Base-by-base conservation (phyloP, 352 stramenopile genomes). In the Pythium volutum region DNA sequence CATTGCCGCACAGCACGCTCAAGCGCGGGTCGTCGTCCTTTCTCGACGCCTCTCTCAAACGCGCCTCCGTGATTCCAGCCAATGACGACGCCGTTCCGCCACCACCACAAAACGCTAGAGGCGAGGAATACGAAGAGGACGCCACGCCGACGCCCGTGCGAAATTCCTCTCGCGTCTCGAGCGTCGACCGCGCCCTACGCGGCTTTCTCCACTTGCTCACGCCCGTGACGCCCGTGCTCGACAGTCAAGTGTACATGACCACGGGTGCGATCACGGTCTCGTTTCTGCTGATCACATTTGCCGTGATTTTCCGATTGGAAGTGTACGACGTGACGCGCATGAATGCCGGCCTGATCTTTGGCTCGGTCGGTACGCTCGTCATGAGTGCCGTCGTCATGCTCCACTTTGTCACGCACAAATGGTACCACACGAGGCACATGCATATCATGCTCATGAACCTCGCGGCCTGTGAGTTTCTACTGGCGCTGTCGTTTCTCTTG, bases 361-460 rank as follows among this genome's bases (percentile, higher is more conserved):
- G 83, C 1, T 89, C 80, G 1, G 62, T 70, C 3, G 83, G 78
- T 0, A 79, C 80, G 26, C 53, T 92, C 10, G 68, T 70, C 11
- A 92, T 92, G 80, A 82, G 75, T 47, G 68, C 64, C 4, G 59
- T 79, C 58, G 68, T 90, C 57, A 77, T 89, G 22, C 55, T 43
- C 18, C 71, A 75, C 2, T 87, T 78, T 53, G n/a, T 83, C 1
- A 62, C 56, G 16, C 76, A 62, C n/a, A 77, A 76, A 23, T 84
- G 76, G 66, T 88, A 87, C 55, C 77, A 74, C 4, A 55, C 53
- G 20, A 67, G 80, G 2, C 80, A 92, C 56, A 88, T 88, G 66
- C 77, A 89, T 70, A 87, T 83, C 27, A 55, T 92, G 54, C 69
- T 92, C 8, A 27, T 86, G 25, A 88, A 92, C 51, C 59, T 89